Evolutionary conservation across 1,284 basidiomycete genomes (phyloP).

Genomic region (Ganoderma resinaceum): DNA sequence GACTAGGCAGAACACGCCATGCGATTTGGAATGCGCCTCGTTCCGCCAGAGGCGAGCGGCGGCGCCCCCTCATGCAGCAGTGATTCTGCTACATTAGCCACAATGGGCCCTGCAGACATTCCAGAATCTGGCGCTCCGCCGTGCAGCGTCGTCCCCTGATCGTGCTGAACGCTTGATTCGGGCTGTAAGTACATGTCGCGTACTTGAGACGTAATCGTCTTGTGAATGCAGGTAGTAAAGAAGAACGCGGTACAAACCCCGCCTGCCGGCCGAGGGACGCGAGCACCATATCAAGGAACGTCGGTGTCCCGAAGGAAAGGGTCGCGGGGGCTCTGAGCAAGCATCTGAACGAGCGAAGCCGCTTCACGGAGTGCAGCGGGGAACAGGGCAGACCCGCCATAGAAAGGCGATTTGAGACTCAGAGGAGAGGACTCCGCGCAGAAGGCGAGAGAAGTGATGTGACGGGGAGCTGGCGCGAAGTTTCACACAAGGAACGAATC

Average conservation of each 20-base stretch:
- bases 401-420: background rate
- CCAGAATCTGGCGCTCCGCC: constrained; percentile 1
- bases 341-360: background rate
- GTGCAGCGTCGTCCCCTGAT: background rate
- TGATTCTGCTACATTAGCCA: background rate
- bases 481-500: background rate
- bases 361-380: background rate
- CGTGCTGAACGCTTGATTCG: background rate
- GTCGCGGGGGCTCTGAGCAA: constrained; percentile 1
- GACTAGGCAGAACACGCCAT: background rate
- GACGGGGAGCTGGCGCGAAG: background rate
- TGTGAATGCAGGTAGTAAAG: background rate
- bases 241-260: constrained; percentile 13
- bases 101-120: background rate
- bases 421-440: background rate
- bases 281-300: constrained; percentile 23
- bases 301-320: constrained; percentile 2
- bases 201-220: constrained; percentile 30
- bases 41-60: background rate
- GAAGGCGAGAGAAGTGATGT: background rate
- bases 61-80: background rate
- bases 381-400: background rate
- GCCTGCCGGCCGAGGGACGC: constrained; percentile 7
- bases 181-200: constrained; percentile 17
- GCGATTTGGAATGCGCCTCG: background rate